Evolutionary conservation across 306 rosid species (phyloP), one percentile per base, ranked within the genome.

Genomic region (Vachellia pachyceras): DNA sequence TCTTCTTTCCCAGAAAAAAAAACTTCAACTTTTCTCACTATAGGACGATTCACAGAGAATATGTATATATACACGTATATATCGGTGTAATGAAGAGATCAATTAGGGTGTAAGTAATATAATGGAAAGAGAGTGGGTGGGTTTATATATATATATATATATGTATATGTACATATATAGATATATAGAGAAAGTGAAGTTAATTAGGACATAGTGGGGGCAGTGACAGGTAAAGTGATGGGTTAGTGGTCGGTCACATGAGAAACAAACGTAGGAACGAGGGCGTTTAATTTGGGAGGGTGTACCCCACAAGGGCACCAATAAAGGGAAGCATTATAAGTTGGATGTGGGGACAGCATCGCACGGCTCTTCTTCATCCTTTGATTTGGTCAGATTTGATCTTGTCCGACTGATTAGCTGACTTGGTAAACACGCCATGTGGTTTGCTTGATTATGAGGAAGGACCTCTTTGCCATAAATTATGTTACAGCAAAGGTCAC

Each of bases 191-290:
- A 18, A 55, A 55, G 63, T n/a, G 63, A 61, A 9, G 14, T 35
- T 18, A 35, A 64, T 35, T 13, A 80, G 72, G 77, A 87, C 76
- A 77, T 71, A 41, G 87, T 86, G 89, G 90, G 90, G 82, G 85
- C 91, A 86, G 82, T 69, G 96, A 90, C 97, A 94, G 97, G 92
- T 91, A 87, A 89, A 89, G 73, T 49, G 79, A 66, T 25, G 85
- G 82, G 49, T 79, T 71, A 81, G 37, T 85, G 92, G 99, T 92
- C 91, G 92, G 97, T 88, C 89, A 92, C 90, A 91, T 82, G 97
- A 95, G 91, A 84, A 90, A 87, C 98, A 95, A 83, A 67, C 39
- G 94, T 84, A 82, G 97, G 97, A 95, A 76, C 91, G 67, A 78
- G 40, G 40, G 23, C 37, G 46, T 37, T 72, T 63, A 49, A 2